These are phyloP conservation scores for Skeletonema grethae DNA, from an alignment of 108 stramenopile species.

Conservation along the genomic window DNA sequence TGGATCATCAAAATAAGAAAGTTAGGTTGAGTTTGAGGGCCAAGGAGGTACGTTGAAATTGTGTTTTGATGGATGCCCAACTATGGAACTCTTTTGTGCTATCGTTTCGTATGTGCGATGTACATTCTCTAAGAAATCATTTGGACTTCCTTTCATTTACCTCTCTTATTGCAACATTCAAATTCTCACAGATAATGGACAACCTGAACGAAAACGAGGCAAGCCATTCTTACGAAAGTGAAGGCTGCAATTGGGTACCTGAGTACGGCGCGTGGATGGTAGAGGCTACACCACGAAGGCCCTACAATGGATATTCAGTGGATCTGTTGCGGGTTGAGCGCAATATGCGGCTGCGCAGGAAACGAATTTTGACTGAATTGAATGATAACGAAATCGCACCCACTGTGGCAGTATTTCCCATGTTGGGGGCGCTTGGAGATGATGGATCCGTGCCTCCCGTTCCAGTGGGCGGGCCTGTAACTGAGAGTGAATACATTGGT, in stretches of 20 bases:
- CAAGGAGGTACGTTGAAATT: slow-evolving; percentile 68
- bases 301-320: slow-evolving; percentile 87
- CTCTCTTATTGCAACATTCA: slow-evolving; percentile 5
- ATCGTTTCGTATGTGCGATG: background rate
- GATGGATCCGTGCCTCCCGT: slow-evolving; percentile 80
- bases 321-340: slow-evolving; percentile 97
- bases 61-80: background rate
- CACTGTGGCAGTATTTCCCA: slow-evolving; percentile 87
- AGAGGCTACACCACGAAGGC: slow-evolving; percentile 94
- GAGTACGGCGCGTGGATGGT: slow-evolving; percentile 99
- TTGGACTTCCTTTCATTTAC: background rate
- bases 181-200: slow-evolving; percentile 78
- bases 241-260: slow-evolving; percentile 94
- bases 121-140: slow-evolving; percentile 3
- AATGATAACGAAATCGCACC: slow-evolving; percentile 92
- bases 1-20: slow-evolving; percentile 83
- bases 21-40: slow-evolving; percentile 82
- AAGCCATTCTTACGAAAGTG: slow-evolving; percentile 58
- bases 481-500: slow-evolving; percentile 91
- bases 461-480: slow-evolving; percentile 82
- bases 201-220: slow-evolving; percentile 85
- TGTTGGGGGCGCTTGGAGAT: slow-evolving; percentile 82
- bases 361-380: slow-evolving; percentile 87
- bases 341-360: slow-evolving; percentile 97
- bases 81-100: background rate